Conservation (phyloP, 2,329 filamentous ascomycete genomes). For the Teratosphaeria gauchensis region DNA sequence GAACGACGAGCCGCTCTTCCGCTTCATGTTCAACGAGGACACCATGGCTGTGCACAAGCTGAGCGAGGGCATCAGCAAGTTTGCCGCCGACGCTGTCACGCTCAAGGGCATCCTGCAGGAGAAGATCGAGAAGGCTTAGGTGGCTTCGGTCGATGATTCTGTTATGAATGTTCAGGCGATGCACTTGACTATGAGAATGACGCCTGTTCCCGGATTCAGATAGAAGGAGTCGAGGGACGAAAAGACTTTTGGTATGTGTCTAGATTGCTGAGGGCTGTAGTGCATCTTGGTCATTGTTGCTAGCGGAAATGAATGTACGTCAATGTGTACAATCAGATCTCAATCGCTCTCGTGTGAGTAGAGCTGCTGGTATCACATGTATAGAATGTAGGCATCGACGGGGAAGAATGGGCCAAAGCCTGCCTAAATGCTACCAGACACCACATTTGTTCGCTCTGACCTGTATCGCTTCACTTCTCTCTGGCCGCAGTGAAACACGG, state of each 20-base stretch:
- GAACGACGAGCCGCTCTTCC: constrained; percentile 79
- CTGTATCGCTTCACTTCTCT: background rate
- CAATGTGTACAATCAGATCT: background rate
- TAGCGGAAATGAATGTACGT: background rate
- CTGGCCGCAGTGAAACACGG: background rate
- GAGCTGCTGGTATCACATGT: background rate
- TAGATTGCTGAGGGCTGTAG: background rate
- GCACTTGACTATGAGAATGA: background rate
- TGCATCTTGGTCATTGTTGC: background rate
- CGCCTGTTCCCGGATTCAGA: background rate
- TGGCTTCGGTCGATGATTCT: background rate
- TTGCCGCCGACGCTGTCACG: constrained; percentile 87
- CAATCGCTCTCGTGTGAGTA: background rate
- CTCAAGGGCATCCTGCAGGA: constrained; percentile 84
- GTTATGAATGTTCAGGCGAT: background rate
- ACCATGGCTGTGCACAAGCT: constrained; percentile 99
- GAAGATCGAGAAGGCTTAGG: constrained; percentile 53
- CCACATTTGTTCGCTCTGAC: background rate
- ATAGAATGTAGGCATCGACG: background rate
- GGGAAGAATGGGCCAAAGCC: background rate
- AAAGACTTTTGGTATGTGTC: background rate
- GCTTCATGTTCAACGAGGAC: constrained; percentile 99
- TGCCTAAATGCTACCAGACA: background rate
- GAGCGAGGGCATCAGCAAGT: constrained; percentile 98
- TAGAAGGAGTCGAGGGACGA: background rate